Evolutionary conservation across 306 rosid species (phyloP), one percentile per base, ranked within the genome.

Genomic region (Cicer pinnatifidum): DNA sequence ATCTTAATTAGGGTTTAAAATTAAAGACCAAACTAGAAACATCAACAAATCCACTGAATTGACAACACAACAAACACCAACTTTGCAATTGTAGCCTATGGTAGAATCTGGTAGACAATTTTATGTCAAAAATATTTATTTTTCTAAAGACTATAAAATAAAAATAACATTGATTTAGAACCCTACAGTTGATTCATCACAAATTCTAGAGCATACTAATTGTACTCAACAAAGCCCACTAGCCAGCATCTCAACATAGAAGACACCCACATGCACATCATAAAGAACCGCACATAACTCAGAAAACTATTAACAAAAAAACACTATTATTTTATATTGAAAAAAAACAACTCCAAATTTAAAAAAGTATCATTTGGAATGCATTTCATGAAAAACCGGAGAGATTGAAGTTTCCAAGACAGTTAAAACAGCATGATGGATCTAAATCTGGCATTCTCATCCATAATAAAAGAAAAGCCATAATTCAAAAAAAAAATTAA

Each of bases 381-480:
- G 60, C 76, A 48, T 54, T 71, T 46, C 58, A 67, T 7, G 13
- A 68, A 28, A 73, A 81, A 72, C 15, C 38, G 28, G 35, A 70
- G 7, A 72, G 19, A 47, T 63, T 60, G 51, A 57, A 73, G 78
- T 11, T 54, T 59, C 39, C 5, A 68, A 58, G 39, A 9, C 37
- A 52, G 58, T 77, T 64, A 76, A 9, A 63, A n/a, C 47, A 53
- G 1, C 62, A 37, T 33, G 59, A 75, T 81, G 83, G 85, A 84
- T 81, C 82, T 81, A 84, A 84, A 85, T 83, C 85, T 72, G 45
- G 61, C 15, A 79, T 73, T 67, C 17, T 50, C 28, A 5, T 12
- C 28, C 50, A 58, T 50, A 76, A 73, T 45, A 83, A 71, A 71
- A 20, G 12, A 47, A 67, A 51, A 71, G 72, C 74, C 72, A 60